Evolutionary conservation across 768 basidiomycete genomes (phyloP).

Genomic region (Amylocystis lapponica): DNA sequence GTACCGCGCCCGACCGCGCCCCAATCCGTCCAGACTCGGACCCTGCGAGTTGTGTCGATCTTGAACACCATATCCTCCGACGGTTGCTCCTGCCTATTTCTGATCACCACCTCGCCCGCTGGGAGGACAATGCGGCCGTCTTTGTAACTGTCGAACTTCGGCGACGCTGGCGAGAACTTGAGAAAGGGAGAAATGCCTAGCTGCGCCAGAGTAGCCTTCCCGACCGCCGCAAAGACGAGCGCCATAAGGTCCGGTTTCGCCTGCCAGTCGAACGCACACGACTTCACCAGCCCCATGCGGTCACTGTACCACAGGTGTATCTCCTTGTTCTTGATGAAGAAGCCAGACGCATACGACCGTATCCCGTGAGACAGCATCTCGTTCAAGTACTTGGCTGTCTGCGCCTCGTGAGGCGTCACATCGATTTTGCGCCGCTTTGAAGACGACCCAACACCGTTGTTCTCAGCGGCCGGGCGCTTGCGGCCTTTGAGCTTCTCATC

Average conservation of each 20-base stretch:
- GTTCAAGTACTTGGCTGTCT: neutral
- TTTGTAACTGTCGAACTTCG: neutral
- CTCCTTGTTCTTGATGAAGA: conserved; percentile 14
- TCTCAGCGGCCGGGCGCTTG: too few relatives aligned
- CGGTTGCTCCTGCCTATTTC: too few relatives aligned
- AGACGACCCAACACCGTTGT: too few relatives aligned
- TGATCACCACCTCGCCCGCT: too few relatives aligned
- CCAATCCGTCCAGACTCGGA: neutral
- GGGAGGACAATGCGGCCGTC: neutral
- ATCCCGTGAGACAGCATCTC: neutral
- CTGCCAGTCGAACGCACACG: conserved; percentile 17
- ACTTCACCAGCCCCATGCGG: conserved; percentile 16
- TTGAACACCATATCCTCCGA: neutral
- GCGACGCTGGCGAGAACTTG: neutral
- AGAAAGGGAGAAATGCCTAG: conserved; percentile 16
- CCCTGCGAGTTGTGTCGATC: neutral
- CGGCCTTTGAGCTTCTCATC: too few relatives aligned
- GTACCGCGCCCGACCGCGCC: neutral
- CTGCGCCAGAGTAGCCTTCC: neutral
- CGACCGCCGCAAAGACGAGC: conserved; percentile 17
- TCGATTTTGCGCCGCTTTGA: too few relatives aligned
- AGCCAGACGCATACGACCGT: conserved; percentile 10
- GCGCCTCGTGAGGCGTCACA: too few relatives aligned
- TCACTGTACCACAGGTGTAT: conserved; percentile 25
- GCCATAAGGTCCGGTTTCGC: conserved; percentile 15